Evolutionary conservation across 345 rosid genomes (phyloP).

Genomic region (Salix caprea): DNA sequence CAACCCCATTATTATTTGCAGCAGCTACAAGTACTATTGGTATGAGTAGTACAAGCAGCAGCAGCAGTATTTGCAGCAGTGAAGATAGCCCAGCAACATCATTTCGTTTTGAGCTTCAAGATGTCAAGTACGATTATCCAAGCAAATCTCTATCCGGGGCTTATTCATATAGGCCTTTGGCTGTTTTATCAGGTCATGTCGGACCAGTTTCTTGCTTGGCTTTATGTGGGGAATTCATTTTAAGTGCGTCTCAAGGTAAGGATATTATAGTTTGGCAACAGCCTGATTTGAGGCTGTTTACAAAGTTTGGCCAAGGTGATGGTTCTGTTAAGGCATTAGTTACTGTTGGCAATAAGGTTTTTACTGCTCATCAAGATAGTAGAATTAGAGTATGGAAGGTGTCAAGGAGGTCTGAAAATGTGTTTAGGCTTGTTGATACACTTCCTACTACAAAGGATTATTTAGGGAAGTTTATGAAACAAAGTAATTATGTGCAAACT

Average conservation of each 20-base stretch:
- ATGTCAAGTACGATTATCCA: conserved; percentile 15
- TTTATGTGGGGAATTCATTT: conserved; percentile 78
- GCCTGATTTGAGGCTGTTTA: conserved; percentile 80
- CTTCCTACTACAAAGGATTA: conserved; percentile 29
- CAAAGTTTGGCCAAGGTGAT: conserved; percentile 89
- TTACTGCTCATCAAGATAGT: conserved; percentile 33
- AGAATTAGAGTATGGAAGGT: conserved; percentile 33
- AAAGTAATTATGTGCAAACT: conserved; percentile 28
- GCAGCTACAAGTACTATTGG: conserved; percentile 16
- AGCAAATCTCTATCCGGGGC: conserved; percentile 31
- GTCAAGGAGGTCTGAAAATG: conserved; percentile 28
- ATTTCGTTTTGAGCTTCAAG: conserved; percentile 34
- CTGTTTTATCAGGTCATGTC: conserved; percentile 68
- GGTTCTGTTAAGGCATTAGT: conserved; percentile 28
- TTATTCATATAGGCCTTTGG: conserved; percentile 48
- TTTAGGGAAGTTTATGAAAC: conserved; percentile 30
- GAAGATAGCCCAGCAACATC: conserved; percentile 50
- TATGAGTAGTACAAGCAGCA: conserved; percentile 25
- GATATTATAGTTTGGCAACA: conserved; percentile 98
- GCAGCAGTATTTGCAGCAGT: conserved; percentile 38
- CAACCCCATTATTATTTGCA: conserved; percentile 54
- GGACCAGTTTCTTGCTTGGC: conserved; percentile 89
- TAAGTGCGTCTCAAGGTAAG: conserved; percentile 89
- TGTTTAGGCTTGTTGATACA: conserved; percentile 24
- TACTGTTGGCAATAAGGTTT: conserved; percentile 21